These are phyloP conservation scores for Dispira parvispora DNA, from an alignment of 192 early-diverging fungal species.

Conservation along the genomic window DNA sequence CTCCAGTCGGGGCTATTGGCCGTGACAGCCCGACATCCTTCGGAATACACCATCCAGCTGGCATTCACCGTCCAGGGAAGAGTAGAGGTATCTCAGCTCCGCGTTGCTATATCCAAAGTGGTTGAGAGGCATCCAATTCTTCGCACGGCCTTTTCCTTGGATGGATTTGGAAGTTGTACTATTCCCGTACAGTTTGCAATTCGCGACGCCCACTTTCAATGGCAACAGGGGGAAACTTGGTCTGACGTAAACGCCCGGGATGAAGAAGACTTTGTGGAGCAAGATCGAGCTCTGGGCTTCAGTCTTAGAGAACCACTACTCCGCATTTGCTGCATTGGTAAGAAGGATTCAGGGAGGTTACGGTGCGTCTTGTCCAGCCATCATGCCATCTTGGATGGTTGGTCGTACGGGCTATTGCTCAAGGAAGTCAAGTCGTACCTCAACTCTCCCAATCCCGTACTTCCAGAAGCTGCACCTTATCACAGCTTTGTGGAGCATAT, in stretches of 20 bases:
- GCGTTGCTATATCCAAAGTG: neutral
- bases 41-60: neutral
- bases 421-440: neutral
- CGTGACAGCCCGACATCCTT: neutral
- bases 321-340: neutral
- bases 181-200: neutral
- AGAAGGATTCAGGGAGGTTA: neutral
- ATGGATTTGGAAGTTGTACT: neutral
- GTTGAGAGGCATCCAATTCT: neutral
- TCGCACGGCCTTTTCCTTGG: neutral
- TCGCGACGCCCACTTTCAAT: neutral
- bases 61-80: constrained; percentile 1
- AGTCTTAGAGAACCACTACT: neutral
- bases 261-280: neutral
- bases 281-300: neutral
- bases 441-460: neutral
- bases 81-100: neutral
- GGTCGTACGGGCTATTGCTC: neutral
- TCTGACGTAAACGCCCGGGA: neutral
- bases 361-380: neutral
- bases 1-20: neutral
- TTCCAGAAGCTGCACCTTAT: neutral
- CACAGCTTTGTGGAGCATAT: neutral
- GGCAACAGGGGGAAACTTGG: neutral
- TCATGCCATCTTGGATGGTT: constrained; percentile 6